Conservation (phyloP, 2,329 filamentous ascomycete species). For the Aspergillus sp. region DNA sequence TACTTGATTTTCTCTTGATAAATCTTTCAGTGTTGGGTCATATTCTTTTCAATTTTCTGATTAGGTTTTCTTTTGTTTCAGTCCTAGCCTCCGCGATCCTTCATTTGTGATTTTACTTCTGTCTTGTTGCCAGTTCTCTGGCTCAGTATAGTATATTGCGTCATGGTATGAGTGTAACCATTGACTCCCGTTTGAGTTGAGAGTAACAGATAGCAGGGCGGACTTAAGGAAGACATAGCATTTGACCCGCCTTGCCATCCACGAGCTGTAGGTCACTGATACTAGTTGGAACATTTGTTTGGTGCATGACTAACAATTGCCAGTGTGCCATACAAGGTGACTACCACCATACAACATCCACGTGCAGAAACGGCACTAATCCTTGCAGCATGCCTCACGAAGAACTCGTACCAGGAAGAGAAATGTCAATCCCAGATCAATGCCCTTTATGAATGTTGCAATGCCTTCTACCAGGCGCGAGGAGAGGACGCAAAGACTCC, state of each 20-base stretch:
- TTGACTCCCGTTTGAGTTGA: background rate
- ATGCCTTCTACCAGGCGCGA: constrained; percentile 77
- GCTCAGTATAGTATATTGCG: constrained; percentile 17
- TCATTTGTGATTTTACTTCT: background rate
- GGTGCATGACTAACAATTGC: constrained; percentile 19
- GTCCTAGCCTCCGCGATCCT: background rate
- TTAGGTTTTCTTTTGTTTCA: too few relatives aligned
- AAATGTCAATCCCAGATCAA: constrained; percentile 78
- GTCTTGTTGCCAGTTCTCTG: background rate
- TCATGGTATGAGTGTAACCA: constrained; percentile 29
- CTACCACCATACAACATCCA: background rate
- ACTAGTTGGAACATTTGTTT: background rate
- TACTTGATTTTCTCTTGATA: too few relatives aligned
- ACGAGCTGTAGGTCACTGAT: constrained; percentile 64
- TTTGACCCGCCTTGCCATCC: constrained; percentile 81
- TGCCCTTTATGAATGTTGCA: constrained; percentile 90
- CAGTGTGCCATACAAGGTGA: constrained; percentile 89
- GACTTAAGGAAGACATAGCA: constrained; percentile 68
- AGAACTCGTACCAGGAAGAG: constrained; percentile 80
- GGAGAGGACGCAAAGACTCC: constrained; percentile 75
- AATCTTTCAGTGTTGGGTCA: too few relatives aligned
- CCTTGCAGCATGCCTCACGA: constrained; percentile 73
- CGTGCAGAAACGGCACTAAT: background rate
- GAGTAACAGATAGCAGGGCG: constrained; percentile 27
- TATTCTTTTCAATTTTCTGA: background rate